A percentile compares a stretch with the other conserved stretches of the same genome.
phyloP scores from a whole-genome alignment of 2,329 filamentous ascomycete genomes.

The Pseudogymnoascus sp. region DNA sequence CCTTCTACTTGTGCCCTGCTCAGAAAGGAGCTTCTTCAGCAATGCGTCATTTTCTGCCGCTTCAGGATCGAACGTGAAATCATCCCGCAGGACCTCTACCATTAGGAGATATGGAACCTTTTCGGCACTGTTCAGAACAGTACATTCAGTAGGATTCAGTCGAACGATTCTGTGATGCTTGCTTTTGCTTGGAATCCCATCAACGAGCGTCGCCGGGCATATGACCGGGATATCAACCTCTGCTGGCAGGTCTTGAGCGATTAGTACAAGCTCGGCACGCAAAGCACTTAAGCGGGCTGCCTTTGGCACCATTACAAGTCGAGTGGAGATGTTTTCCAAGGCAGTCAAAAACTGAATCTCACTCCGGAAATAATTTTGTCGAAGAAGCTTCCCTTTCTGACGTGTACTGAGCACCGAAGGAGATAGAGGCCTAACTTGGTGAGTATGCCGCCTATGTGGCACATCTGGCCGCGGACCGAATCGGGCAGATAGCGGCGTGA shows the following conservation, averaged over 20 bases:
- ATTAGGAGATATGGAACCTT: constrained; percentile 79
- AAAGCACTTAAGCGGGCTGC: constrained; percentile 72
- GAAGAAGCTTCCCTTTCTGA: constrained; percentile 64
- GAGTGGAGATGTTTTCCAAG: constrained; percentile 75
- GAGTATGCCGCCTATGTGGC: constrained; percentile 50
- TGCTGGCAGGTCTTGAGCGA: constrained; percentile 72
- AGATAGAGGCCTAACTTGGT: constrained; percentile 49
- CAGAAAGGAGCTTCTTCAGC: constrained; percentile 48
- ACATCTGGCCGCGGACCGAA: constrained; percentile 41
- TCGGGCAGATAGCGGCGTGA: constrained; percentile 51
- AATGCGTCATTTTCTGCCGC: constrained; percentile 65
- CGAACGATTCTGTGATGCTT: constrained; percentile 76
- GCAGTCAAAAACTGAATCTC: constrained; percentile 75
- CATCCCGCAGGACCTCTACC: constrained; percentile 73
- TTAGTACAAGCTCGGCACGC: constrained; percentile 70
- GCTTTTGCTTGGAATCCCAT: constrained; percentile 67
- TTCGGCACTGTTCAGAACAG: constrained; percentile 78
- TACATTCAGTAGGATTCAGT: constrained; percentile 75
- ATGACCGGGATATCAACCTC: constrained; percentile 80
- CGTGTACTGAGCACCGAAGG: constrained; percentile 54
- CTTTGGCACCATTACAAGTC: constrained; percentile 75
- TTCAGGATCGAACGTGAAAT: constrained; percentile 75
- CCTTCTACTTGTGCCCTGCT: constrained; percentile 45
- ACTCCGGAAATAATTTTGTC: constrained; percentile 76
- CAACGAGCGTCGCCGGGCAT: constrained; percentile 64